Conservation (phyloP, 441 rosid species). For the Rhodomyrtus psidioides region DNA sequence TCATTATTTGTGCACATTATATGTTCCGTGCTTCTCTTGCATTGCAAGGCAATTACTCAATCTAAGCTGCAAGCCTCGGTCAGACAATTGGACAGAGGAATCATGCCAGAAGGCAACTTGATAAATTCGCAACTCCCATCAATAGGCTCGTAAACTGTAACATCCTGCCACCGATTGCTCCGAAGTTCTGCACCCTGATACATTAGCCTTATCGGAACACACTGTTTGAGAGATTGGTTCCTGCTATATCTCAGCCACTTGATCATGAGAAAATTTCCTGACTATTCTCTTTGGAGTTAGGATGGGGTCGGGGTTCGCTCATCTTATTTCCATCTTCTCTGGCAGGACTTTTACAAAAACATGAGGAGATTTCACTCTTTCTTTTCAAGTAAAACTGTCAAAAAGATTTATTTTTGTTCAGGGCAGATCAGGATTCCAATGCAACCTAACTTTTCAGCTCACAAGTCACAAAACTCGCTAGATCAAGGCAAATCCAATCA, state of each 20-base stretch:
- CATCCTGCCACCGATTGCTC: background rate
- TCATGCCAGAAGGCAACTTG: background rate
- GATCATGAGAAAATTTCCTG: background rate
- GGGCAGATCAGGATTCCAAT: background rate
- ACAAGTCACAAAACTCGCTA: background rate
- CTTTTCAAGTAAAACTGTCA: background rate
- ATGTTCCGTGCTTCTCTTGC: background rate
- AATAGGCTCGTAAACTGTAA: no score
- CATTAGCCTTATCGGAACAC: background rate
- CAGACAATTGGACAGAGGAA: background rate
- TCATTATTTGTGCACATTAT: background rate
- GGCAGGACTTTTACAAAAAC: background rate
- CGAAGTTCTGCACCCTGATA: background rate
- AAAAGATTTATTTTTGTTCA: background rate
- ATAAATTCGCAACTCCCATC: background rate
- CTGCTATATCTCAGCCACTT: background rate
- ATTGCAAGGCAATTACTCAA: background rate
- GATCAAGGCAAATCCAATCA: background rate
- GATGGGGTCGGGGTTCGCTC: background rate
- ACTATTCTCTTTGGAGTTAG: background rate
- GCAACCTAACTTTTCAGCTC: background rate
- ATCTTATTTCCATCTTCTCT: background rate
- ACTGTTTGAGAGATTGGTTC: background rate
- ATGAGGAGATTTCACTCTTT: background rate
- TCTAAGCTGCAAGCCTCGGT: background rate